phyloP scores from a whole-genome alignment of 371 early-diverging fungal species.

The Capillidium rhysosporum region DNA sequence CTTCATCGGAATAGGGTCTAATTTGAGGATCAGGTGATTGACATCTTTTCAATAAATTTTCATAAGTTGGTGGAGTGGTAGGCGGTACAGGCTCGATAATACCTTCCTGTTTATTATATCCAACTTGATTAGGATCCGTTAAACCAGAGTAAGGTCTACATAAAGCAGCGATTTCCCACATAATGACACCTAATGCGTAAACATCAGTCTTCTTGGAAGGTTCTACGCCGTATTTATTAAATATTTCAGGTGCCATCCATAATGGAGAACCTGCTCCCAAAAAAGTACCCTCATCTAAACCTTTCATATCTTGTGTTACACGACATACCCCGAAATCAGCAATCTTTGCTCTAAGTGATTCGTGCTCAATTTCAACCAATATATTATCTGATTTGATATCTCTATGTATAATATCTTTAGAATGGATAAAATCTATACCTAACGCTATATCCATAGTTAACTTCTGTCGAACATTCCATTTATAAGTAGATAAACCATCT shows the following conservation, averaged over 20 bases:
- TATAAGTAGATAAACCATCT: neutral
- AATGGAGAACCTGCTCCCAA: conserved; percentile 5
- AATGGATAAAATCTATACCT: conserved; percentile 32
- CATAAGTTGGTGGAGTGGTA: conserved; percentile 4
- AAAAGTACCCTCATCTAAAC: neutral
- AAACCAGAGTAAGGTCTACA: neutral
- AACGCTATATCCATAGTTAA: conserved; percentile 3
- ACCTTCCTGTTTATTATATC: neutral
- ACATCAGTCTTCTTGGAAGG: conserved; percentile 5
- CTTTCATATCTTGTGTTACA: conserved; percentile 1
- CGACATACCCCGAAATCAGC: conserved; percentile 5
- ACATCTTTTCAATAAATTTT: conserved; percentile 1
- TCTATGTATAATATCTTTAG: conserved; percentile 81
- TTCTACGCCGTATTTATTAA: neutral
- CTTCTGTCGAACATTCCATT: neutral
- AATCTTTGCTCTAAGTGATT: neutral
- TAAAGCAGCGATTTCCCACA: conserved; percentile 5
- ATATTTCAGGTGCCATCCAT: conserved; percentile 7
- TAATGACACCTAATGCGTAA: conserved; percentile 5
- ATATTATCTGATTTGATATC: conserved; percentile 96
- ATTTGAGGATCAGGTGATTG: neutral
- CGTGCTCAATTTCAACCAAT: conserved; percentile 56
- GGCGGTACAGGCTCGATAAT: conserved; percentile 4
- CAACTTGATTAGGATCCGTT: neutral
- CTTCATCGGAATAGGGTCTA: conserved; percentile 5